Evolutionary conservation across 2,329 filamentous ascomycete genomes (phyloP).

Genomic region (Pseudocercospora ulei): DNA sequence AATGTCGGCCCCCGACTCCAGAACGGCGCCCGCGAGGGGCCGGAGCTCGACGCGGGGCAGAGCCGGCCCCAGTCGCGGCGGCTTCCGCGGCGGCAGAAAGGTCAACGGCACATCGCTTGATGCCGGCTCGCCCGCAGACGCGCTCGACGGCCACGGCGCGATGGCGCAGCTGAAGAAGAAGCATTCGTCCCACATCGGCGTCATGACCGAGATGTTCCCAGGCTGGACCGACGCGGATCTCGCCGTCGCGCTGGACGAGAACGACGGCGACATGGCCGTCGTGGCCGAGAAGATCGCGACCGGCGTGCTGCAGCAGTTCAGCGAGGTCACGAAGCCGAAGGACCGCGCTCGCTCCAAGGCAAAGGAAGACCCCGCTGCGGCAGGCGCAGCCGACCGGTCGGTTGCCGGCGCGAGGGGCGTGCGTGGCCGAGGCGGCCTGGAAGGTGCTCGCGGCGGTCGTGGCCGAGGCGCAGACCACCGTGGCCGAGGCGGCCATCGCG

Average conservation of each 20-base stretch:
- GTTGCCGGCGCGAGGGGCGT: slow-evolving; percentile 38
- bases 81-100: slow-evolving; percentile 38
- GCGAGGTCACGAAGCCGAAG: slow-evolving; percentile 74
- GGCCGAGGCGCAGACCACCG: slow-evolving; percentile 52
- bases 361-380: slow-evolving; percentile 50
- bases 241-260: slow-evolving; percentile 84
- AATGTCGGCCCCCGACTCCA: slow-evolving; percentile 93
- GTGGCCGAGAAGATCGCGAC: slow-evolving; percentile 71
- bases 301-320: slow-evolving; percentile 72
- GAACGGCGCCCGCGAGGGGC: slow-evolving; percentile 74
- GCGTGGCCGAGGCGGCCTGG: slow-evolving; percentile 39
- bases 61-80: slow-evolving; percentile 52
- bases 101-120: slow-evolving; percentile 51
- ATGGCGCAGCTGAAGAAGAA: slow-evolving; percentile 85
- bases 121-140: slow-evolving; percentile 52
- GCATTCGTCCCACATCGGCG: slow-evolving; percentile 66
- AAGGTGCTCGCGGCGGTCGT: slow-evolving; percentile 50
- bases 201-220: slow-evolving; percentile 85
- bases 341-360: slow-evolving; percentile 61
- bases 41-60: slow-evolving; percentile 80
- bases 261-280: slow-evolving; percentile 61
- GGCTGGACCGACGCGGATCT: slow-evolving; percentile 95
- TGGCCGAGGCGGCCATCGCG: slow-evolving; percentile 45
- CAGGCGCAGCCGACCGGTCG: slow-evolving; percentile 45
- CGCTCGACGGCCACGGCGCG: slow-evolving; percentile 74